Base-by-base conservation (phyloP, 2,329 filamentous ascomycete genomes). In the Neonectria faginata region DNA sequence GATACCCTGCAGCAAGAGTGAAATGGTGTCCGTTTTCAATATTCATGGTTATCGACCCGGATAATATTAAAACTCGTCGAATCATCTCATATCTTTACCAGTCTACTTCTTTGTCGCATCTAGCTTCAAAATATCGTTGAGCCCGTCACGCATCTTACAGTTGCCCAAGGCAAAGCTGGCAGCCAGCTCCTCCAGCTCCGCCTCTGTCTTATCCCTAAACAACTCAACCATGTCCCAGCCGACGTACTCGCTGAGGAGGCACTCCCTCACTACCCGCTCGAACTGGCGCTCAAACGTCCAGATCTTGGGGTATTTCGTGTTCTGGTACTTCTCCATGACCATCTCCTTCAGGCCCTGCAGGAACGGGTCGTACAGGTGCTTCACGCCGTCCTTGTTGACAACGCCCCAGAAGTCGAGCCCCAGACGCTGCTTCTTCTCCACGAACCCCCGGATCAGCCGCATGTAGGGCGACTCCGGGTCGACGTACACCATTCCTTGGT, bases 321-420 rank as follows among this genome's bases (percentile, higher is more conserved):
- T 79, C n/a, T 61, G 55, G 45, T 81, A 78, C 58, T 78, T 76
- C 41, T 82, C 79, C 1, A 77, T 73, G 0, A 86, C 80, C 62
- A 79, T 79, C 6, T 80, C 75, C 55, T 83, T 78, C 3, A 86
- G 67, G 2, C 83, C 81, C 4, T 77, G 64, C 5, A 79, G 68
- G 8, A 83, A 76, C 0, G 80, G 80, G 5, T 69, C 73, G 65
- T 81, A 82, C 0, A 85, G 80, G 3, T 67, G 64, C 18, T 75
- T 74, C 8, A 71, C 74, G 5, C 74, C 72, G 42, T 74, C 67
- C 45, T 75, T 75, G 66, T 75, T 69, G 1, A 70, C 69, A 0
- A 75, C 68, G 0, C 85, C 86, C 86, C 86, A 89, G 16, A 82
- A 82, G 71, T 89, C 86, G 2, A 88, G 77, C 25, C 84, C 83